phyloP scores from a whole-genome alignment of 345 rosid genomes.

The Gossypium arboreum region DNA sequence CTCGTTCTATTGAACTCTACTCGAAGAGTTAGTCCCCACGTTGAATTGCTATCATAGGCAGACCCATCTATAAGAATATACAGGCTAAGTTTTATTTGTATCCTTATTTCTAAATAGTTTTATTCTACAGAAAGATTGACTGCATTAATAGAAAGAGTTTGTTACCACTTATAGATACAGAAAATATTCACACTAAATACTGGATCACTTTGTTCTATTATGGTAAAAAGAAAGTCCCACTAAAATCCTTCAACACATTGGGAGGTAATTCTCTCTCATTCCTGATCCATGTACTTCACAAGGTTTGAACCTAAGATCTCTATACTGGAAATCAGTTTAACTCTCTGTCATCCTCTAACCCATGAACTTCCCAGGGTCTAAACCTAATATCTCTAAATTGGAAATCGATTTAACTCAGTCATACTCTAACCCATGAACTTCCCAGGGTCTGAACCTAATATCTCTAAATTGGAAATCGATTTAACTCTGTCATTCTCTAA shows the following conservation, averaged over 20 bases:
- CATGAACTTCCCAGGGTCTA: not conserved
- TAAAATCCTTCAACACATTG: not conserved
- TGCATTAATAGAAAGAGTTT: not conserved
- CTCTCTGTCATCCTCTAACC: not conserved
- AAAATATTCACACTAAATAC: not conserved
- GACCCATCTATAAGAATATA: not conserved
- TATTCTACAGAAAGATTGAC: not conserved
- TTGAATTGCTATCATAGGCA: constrained; percentile 1
- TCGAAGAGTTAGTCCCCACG: not conserved
- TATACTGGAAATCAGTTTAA: not conserved
- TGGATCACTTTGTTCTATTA: not conserved
- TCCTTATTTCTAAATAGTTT: not conserved
- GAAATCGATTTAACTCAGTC: not conserved
- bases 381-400: not conserved
- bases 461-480: not conserved
- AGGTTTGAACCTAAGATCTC: not conserved
- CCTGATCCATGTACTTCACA: not conserved
- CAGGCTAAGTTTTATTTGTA: not conserved
- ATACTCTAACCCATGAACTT: not conserved
- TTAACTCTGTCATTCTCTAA: not conserved
- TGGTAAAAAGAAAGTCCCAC: not conserved
- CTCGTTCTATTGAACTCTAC: not conserved
- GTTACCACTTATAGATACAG: not conserved
- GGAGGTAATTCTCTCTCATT: not conserved
- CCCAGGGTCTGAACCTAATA: not conserved